Percentiles rank a stretch among this genome's conserved stretches.
Conservation (phyloP, 2,329 filamentous ascomycete species). For the Apiospora hydei region DNA sequence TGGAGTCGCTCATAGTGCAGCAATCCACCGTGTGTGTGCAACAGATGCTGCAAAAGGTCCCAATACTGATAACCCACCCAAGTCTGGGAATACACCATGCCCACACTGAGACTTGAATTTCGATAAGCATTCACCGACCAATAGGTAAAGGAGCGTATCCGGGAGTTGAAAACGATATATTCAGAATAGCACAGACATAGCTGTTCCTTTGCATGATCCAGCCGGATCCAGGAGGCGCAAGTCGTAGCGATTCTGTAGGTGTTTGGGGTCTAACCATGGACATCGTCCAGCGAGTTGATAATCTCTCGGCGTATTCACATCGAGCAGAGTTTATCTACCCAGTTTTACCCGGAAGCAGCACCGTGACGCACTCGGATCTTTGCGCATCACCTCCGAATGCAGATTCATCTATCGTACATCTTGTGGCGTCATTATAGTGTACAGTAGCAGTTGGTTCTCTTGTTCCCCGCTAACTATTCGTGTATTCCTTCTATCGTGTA, state of each 20-base stretch:
- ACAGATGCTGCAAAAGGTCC: too few relatives aligned
- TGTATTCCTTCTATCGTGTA: not conserved
- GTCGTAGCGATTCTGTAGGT: not conserved
- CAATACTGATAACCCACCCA: too few relatives aligned
- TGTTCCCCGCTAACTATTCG: not conserved
- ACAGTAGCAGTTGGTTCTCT: not conserved
- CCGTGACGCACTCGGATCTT: not conserved
- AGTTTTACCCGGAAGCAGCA: not conserved
- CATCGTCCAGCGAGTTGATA: not conserved
- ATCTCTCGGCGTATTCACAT: not conserved
- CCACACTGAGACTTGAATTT: not conserved
- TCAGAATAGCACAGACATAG: not conserved
- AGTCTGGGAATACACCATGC: too few relatives aligned
- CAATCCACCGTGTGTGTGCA: too few relatives aligned
- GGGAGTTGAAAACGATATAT: conserved; percentile 11
- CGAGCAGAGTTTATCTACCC: not conserved
- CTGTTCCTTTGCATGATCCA: conserved; percentile 4
- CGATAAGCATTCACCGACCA: not conserved
- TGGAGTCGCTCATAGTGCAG: too few relatives aligned
- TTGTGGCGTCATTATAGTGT: conserved; percentile 22
- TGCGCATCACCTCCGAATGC: conserved; percentile 1
- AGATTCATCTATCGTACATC: conserved; percentile 23
- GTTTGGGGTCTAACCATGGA: not conserved
- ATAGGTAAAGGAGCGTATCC: too few relatives aligned
- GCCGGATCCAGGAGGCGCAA: not conserved